Evolutionary conservation across 2,329 filamentous ascomycete species (phyloP), one percentile per base, ranked within the genome.

Genomic region (Cytospora paraplurivora): DNA sequence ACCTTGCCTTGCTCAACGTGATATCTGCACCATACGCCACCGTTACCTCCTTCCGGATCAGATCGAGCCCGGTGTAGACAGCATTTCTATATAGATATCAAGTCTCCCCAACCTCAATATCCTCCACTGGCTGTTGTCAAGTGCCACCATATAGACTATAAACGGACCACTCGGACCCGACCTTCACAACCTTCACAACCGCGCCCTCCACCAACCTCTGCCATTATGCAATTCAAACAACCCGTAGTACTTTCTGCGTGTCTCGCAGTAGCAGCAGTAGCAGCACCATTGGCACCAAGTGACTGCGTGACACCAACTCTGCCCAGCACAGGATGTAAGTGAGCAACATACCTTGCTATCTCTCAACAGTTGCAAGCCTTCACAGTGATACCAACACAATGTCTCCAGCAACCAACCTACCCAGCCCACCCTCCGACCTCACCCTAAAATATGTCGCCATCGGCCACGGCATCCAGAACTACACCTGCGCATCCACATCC

Each of bases 401-500:
- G 15, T 7, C 21, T n/a, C 21, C 56, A 81, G 78, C 72, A 44
- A 70, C 69, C 32, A 76, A 85, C 58, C 81, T 86, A 34, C 72
- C 78, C n/a, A 64, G 73, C 4, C 78, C 78, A 1, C 67, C 79
- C 3, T 66, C 74, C 11, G 71, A 71, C 66, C 69, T 77, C 51
- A 72, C 72, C 6, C 76, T 87, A 44, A 81, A 83, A 72, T 76
- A 81, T 76, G 82, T 90, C 66, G 81, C 80, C 62, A 75, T 90
- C 50, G 87, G 87, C 68, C 82, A 87, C 69, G 87, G 87, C 63
- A 83, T 87, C 69, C 87, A 90, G 71, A 90, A 90, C 81, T 90
- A 90, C 78, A 87, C 84, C 44, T 90, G 87, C 75, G 72, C 69
- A 35, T 62, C 70, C n/a, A 64, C 70, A 17, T 72, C 75, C 11